phyloP scores from a whole-genome alignment of 2,329 filamentous ascomycete genomes.

The Cercospora beticola region DNA sequence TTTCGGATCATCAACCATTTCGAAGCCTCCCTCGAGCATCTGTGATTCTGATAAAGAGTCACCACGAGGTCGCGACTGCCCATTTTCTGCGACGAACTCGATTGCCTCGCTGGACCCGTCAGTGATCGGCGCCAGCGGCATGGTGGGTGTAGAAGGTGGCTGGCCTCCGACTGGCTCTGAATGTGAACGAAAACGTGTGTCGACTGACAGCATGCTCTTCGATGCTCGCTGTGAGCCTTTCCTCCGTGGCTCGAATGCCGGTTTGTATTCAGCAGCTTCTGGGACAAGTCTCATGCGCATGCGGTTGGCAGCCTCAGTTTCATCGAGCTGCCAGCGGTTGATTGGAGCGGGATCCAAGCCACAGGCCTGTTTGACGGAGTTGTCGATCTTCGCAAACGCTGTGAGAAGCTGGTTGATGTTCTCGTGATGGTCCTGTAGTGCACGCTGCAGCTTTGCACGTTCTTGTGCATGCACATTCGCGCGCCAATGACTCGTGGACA shows the following conservation, averaged over 20 bases:
- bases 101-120: conserved; percentile 30
- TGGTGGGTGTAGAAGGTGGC: conserved; percentile 19
- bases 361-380: conserved; percentile 74
- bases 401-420: conserved; percentile 75
- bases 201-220: conserved; percentile 37
- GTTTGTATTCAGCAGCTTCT: conserved; percentile 66
- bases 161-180: conserved; percentile 29
- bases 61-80: conserved; percentile 37
- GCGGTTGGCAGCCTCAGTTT: conserved; percentile 91
- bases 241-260: conserved; percentile 82
- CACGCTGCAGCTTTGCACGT: conserved; percentile 84
- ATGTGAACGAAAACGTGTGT: conserved; percentile 32
- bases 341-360: conserved; percentile 71
- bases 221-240: conserved; percentile 56
- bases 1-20: conserved; percentile 90
- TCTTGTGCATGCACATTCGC: conserved; percentile 93
- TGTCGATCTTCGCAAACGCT: conserved; percentile 74
- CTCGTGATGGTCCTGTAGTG: conserved; percentile 90
- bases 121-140: conserved; percentile 11
- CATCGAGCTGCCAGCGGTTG: conserved; percentile 86
- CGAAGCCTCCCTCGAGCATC: conserved; percentile 81
- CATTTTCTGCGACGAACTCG: conserved; percentile 13
- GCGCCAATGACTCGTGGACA: conserved; percentile 86
- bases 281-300: conserved; percentile 88
- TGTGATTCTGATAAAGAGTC: conserved; percentile 46